Conservation (phyloP, 805 yeast species). For the Metschnikowia santaceciliae region DNA sequence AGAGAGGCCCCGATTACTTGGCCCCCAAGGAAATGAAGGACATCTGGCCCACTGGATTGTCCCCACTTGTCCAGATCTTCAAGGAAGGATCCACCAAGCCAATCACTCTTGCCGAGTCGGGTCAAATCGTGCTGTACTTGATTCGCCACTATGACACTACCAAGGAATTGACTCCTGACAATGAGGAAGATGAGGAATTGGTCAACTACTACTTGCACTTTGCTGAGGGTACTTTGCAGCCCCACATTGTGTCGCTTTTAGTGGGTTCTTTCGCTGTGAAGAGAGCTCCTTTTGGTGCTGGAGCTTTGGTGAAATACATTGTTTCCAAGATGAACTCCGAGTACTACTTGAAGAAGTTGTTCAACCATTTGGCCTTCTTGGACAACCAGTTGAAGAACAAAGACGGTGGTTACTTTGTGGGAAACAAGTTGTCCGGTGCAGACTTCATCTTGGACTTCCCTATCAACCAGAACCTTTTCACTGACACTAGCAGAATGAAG, state of each 20-base stretch:
- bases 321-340: slow-evolving; percentile 21
- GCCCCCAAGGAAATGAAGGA: slow-evolving; percentile 33
- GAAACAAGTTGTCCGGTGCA: slow-evolving; percentile 35
- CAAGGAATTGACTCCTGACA: slow-evolving; percentile 35
- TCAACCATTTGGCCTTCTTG: slow-evolving; percentile 25
- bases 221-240: slow-evolving; percentile 25
- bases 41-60: slow-evolving; percentile 37
- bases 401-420: slow-evolving; percentile 37
- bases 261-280: slow-evolving; percentile 24
- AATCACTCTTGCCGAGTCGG: slow-evolving; percentile 53
- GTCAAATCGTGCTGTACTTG: slow-evolving; percentile 51
- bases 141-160: slow-evolving; percentile 45
- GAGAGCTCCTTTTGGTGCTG: slow-evolving; percentile 27
- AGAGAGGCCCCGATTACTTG: slow-evolving; percentile 21
- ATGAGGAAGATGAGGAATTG: slow-evolving; percentile 28
- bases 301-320: slow-evolving; percentile 21
- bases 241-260: slow-evolving; percentile 20
- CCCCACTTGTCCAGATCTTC: slow-evolving; percentile 24
- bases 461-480: slow-evolving; percentile 18
- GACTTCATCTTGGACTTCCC: slow-evolving; percentile 39
- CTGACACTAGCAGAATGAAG: slow-evolving; percentile 5
- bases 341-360: slow-evolving; percentile 26
- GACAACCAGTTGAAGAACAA: slow-evolving; percentile 26
- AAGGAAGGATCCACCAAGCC: slow-evolving; percentile 11
- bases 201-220: slow-evolving; percentile 25